These are phyloP conservation scores for Sporothrix globosa DNA, from an alignment of 2,329 filamentous ascomycete species.

Conservation along the genomic window DNA sequence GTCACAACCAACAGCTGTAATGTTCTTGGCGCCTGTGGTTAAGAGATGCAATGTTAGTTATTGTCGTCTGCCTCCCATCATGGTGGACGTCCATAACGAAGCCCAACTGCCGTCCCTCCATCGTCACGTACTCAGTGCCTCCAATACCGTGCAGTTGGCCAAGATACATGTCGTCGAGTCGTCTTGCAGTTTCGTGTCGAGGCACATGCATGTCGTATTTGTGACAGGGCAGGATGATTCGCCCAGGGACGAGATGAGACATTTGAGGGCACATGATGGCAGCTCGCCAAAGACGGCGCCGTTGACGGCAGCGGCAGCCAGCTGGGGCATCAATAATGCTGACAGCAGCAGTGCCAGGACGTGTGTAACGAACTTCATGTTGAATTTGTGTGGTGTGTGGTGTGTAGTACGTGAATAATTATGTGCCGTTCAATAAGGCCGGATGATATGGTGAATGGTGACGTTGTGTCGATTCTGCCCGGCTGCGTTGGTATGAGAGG, in stretches of 20 bases:
- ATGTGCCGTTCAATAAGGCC: neutral
- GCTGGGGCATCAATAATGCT: constrained; percentile 23
- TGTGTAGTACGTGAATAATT: neutral
- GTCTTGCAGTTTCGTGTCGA: constrained; percentile 20
- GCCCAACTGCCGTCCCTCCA: no score
- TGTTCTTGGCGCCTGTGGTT: constrained; percentile 37
- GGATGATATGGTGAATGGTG: neutral
- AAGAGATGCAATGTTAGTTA: constrained; percentile 23
- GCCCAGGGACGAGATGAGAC: constrained; percentile 10
- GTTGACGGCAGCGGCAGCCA: constrained; percentile 19
- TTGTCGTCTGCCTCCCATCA: neutral
- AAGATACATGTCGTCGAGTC: constrained; percentile 19
- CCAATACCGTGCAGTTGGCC: constrained; percentile 27
- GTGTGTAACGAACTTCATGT: constrained; percentile 25
- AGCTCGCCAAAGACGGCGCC: constrained; percentile 23
- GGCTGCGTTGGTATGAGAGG: no score
- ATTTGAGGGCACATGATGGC: constrained; percentile 26
- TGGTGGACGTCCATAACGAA: neutral
- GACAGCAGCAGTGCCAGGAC: constrained; percentile 24
- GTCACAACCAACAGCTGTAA: constrained; percentile 40
- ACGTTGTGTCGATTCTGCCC: no score
- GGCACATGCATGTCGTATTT: constrained; percentile 31
- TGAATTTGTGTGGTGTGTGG: neutral
- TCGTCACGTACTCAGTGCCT: constrained; percentile 26
- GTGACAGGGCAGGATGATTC: constrained; percentile 12